These are phyloP conservation scores for Chlorella ohadii DNA, from an alignment of 139 green algal species.

Conservation along the genomic window DNA sequence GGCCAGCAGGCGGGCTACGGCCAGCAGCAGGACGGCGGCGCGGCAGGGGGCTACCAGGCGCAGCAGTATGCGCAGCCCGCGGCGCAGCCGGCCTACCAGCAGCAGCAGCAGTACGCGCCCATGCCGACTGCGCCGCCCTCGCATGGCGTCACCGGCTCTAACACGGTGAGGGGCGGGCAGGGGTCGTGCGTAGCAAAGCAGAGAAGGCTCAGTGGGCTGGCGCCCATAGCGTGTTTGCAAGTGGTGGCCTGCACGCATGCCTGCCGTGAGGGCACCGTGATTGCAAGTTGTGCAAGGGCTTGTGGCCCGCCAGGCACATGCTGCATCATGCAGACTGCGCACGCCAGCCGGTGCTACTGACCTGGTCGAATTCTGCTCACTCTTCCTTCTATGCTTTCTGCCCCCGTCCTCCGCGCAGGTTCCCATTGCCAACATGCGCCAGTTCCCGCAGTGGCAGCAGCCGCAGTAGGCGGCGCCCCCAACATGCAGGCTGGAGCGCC, in stretches of 20 bases:
- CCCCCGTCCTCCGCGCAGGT: too few relatives aligned
- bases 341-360: too few relatives aligned
- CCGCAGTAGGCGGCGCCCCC: not conserved
- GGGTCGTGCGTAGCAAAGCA: too few relatives aligned
- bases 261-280: too few relatives aligned
- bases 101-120: slow-evolving; percentile 8
- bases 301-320: too few relatives aligned
- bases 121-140: not conserved
- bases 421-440: slow-evolving; percentile 39
- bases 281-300: too few relatives aligned
- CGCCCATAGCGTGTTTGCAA: too few relatives aligned
- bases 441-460: slow-evolving; percentile 34
- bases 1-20: slow-evolving; percentile 1
- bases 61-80: not conserved
- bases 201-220: too few relatives aligned
- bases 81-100: not conserved
- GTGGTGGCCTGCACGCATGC: too few relatives aligned
- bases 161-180: slow-evolving; percentile 2
- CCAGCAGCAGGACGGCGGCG: slow-evolving; percentile 6
- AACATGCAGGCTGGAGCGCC: not conserved
- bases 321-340: too few relatives aligned
- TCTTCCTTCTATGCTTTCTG: too few relatives aligned
- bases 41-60: not conserved
- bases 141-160: slow-evolving; percentile 32
- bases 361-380: too few relatives aligned